Percentiles rank a stretch among this genome's conserved stretches.
Evolutionary conservation across 176 grass and related monocot genomes (phyloP).

Genomic region (Triticum dicoccoides): DNA sequence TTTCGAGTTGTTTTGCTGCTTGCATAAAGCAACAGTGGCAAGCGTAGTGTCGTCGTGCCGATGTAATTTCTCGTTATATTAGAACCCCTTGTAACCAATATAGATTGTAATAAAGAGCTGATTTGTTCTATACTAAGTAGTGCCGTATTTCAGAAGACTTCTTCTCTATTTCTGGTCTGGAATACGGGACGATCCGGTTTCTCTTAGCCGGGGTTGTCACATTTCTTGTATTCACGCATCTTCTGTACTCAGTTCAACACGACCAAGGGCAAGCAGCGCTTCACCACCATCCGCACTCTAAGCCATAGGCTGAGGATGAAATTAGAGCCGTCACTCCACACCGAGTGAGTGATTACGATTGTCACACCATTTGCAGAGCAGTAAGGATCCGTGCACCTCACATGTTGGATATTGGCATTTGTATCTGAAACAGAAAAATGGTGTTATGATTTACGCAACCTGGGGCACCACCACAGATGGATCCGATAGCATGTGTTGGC

Average conservation of each 20-base stretch:
- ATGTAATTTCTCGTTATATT: too few relatives aligned
- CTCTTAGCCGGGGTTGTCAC: too few relatives aligned
- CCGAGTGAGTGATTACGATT: conserved; percentile 42
- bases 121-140: too few relatives aligned
- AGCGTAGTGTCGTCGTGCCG: too few relatives aligned
- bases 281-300: conserved; percentile 42
- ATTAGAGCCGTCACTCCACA: conserved; percentile 27
- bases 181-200: too few relatives aligned
- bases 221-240: conserved; percentile 1
- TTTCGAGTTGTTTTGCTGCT: too few relatives aligned
- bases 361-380: conserved; percentile 46
- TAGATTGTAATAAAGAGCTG: too few relatives aligned
- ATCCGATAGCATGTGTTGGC: conserved; percentile 57
- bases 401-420: conserved; percentile 14
- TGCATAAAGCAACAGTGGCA: too few relatives aligned
- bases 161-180: too few relatives aligned
- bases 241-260: conserved; percentile 48
- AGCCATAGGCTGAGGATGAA: conserved; percentile 65
- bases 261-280: conserved; percentile 42
- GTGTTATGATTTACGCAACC: neutral
- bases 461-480: neutral
- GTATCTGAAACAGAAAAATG: neutral
- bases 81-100: too few relatives aligned
- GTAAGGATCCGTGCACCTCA: conserved; percentile 44
- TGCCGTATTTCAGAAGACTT: too few relatives aligned